These are phyloP conservation scores for Jamesozyma lodderae DNA, from an alignment of 805 yeast genomes.

Conservation along the genomic window DNA sequence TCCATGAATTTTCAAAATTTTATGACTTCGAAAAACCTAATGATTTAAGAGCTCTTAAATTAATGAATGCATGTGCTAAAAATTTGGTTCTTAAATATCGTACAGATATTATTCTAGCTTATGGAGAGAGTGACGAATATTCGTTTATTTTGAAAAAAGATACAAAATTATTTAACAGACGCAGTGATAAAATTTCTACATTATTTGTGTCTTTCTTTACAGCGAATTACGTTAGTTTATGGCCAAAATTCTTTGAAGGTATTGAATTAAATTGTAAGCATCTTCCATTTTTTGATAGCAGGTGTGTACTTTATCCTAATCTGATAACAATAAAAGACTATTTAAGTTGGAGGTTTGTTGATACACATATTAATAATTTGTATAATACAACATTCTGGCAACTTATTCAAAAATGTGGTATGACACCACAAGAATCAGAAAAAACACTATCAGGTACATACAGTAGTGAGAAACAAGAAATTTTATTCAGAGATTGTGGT, in stretches of 20 bases:
- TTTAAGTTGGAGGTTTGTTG: slow-evolving; percentile 91
- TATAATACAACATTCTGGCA: slow-evolving; percentile 93
- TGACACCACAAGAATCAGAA: slow-evolving; percentile 77
- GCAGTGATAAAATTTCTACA: slow-evolving; percentile 70
- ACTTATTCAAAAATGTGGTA: slow-evolving; percentile 57
- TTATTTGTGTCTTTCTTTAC: slow-evolving; percentile 79
- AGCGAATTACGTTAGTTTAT: slow-evolving; percentile 59
- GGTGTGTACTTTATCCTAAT: slow-evolving; percentile 82
- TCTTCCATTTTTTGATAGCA: slow-evolving; percentile 82
- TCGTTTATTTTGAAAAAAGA: slow-evolving; percentile 62
- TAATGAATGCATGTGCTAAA: slow-evolving; percentile 77
- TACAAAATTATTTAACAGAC: slow-evolving; percentile 68
- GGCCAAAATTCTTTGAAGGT: slow-evolving; percentile 53
- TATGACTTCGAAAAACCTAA: slow-evolving; percentile 84
- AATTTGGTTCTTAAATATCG: slow-evolving; percentile 54
- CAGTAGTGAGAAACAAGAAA: slow-evolving; percentile 80
- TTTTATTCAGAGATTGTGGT: slow-evolving; percentile 65
- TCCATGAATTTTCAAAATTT: slow-evolving; percentile 69
- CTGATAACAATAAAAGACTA: slow-evolving; percentile 59
- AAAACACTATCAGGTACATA: slow-evolving; percentile 65
- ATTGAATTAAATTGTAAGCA: slow-evolving; percentile 39
- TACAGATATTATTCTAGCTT: slow-evolving; percentile 68
- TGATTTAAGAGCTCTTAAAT: slow-evolving; percentile 61
- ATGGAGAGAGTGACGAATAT: slow-evolving; percentile 94
- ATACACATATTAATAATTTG: slow-evolving; percentile 89